phyloP scores from a whole-genome alignment of 2,329 filamentous ascomycete genomes.

The Pyrenochaeta sp. region DNA sequence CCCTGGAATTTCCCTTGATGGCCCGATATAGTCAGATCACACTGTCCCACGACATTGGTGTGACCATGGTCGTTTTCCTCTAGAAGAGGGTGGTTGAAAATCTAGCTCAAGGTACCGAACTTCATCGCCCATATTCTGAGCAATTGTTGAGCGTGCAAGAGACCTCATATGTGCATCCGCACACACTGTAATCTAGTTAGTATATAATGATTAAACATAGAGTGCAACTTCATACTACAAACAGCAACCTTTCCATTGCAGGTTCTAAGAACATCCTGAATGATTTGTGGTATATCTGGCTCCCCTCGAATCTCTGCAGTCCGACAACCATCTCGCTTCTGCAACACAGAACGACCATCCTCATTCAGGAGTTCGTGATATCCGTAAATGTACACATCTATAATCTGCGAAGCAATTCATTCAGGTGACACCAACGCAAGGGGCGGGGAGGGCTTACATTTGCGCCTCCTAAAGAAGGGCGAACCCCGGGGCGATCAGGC shows the following conservation, averaged over 20 bases:
- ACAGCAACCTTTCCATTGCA: constrained; percentile 15
- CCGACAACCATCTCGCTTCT: constrained; percentile 6
- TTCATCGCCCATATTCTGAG: constrained; percentile 9
- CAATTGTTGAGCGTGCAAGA: constrained; percentile 6
- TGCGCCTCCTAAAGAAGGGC: constrained; percentile 8
- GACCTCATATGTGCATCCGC: constrained; percentile 10
- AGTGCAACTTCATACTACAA: too few relatives aligned
- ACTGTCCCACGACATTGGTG: constrained; percentile 6
- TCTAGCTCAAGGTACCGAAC: constrained; percentile 18
- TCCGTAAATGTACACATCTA: constrained; percentile 21
- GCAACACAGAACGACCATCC: constrained; percentile 4
- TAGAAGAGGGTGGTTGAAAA: constrained; percentile 13
- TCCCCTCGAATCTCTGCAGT: constrained; percentile 13
- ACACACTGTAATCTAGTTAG: constrained; percentile 18
- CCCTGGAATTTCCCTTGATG: constrained; percentile 5
- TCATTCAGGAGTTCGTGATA: constrained; percentile 12
- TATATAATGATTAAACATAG: constrained; percentile 10
- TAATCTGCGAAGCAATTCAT: constrained; percentile 13
- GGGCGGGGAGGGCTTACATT: constrained; percentile 17
- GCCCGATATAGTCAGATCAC: constrained; percentile 4
- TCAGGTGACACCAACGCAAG: constrained; percentile 1
- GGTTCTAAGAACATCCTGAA: constrained; percentile 11
- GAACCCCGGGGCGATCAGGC: constrained; percentile 4
- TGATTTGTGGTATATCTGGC: constrained; percentile 17
- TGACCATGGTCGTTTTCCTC: constrained; percentile 8